Base-by-base conservation (phyloP, 352 stramenopile species). In the Globisporangium nodosum region DNA sequence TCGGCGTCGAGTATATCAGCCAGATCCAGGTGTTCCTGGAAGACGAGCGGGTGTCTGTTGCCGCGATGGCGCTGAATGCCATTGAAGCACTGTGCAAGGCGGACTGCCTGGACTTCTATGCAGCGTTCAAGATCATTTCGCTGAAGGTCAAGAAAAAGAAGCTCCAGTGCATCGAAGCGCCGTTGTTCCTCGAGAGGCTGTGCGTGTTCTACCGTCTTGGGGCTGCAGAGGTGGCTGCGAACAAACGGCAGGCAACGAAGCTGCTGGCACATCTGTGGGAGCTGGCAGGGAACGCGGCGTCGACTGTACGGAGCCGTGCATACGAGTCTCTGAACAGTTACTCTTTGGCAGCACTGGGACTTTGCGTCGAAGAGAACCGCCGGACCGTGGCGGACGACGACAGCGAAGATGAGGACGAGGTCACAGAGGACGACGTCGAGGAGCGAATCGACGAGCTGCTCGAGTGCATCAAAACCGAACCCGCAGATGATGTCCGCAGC, bases 21-120 rank as follows among this genome's bases (percentile, higher is more conserved):
- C 60, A 60, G 9, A 79, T 93, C 47, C 81, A 93, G 63, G 53
- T 6, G 31, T 78, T 66, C 46, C 57, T 93, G 13, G 78, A 90
- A 66, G 61, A 87, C 37, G 21, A 69, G 12, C 47, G 79, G 35
- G 66, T 76, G 35, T 82, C 77, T 0, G 68, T 90, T 11, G 81
- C 73, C 24, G 65, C 70, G 7, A 87, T 92, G 78, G 81, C 81
- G 0, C 63, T 93, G 31, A 69, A 82, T 37, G 83, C 79, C 5
- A 80, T 92, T 40, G 65, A 69, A 9, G 55, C 70, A 18, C 61
- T 93, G 33, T 90, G 81, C 60, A 51, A 58, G 18, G 73, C 59
- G 11, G 81, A 91, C 51, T 88, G 78, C 39, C 66, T 93, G 49
- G 84, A 93, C 63, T 88, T 88, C 49, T 85, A 84, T 53, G 77